Evolutionary conservation across 768 basidiomycete species (phyloP), one percentile per base, ranked within the genome.

Genomic region (Lentinula aciculospora): DNA sequence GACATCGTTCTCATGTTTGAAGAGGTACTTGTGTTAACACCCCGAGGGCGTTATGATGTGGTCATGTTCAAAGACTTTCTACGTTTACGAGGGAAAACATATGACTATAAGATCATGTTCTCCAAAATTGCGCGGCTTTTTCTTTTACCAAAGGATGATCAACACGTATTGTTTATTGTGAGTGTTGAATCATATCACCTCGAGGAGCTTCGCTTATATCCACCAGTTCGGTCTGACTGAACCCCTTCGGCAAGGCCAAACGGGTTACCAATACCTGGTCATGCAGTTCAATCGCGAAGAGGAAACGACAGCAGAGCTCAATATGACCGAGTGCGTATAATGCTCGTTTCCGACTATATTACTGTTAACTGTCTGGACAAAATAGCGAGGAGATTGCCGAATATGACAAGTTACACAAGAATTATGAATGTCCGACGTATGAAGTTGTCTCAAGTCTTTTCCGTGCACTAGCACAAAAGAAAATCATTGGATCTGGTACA

Each of bases 261-360:
- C 97, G 1, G 81, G 93, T 44, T 98, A 99, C 72, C 96, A 96
- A 57, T 99, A 97, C 69, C 76, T 99, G 21, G 96, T 99, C 57
- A 95, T 98, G 88, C 95, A 97, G 65, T 98, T 97, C 72, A 88
- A 86, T n/a, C 82, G 91, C 58, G 96, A 98, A 63, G 97, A 98
- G 69, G 94, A 97, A 72, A 93, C 94, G 60, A 96, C 95, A 25
- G 92, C 94, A 4, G 94, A 97, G 68, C 74, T 98, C 34, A 97
- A 96, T 67, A 83, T 98, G 79, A 76, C 82, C 40, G 94, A 98
- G 94, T 95, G 36, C 23, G 56, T 48, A 17, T 32, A 10, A 21
- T 17, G 27, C n/a, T 32, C 19, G 72, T 56, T 91, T 77, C 39
- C 12, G 3, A 2, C 15, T 32, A 39, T 17, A 39, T 34, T 3